These are phyloP conservation scores for Fraxinus baroniana DNA, from an alignment of 305 asterid genomes.

Conservation along the genomic window DNA sequence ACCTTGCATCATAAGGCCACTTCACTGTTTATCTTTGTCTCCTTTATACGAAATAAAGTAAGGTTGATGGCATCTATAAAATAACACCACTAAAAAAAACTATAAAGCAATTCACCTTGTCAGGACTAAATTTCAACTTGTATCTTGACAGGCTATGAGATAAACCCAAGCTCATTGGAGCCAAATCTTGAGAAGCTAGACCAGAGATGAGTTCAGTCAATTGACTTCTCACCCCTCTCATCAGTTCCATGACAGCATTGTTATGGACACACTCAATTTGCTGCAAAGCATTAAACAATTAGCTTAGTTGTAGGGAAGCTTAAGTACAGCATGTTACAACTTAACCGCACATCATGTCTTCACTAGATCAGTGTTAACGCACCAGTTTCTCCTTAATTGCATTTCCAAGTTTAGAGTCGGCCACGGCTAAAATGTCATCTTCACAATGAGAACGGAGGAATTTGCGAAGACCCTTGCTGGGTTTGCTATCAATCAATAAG, in stretches of 20 bases:
- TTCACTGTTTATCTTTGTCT: not conserved
- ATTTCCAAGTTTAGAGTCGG: conserved; percentile 92
- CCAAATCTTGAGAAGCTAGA: conserved; percentile 79
- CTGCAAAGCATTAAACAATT: conserved; percentile 23
- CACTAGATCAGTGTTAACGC: conserved; percentile 18
- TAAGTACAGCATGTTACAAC: not conserved
- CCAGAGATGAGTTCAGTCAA: conserved; percentile 79
- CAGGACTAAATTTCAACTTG: conserved; percentile 89
- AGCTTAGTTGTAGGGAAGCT: not conserved
- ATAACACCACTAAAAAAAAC: not conserved
- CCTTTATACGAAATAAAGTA: not conserved
- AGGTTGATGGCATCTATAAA: not conserved
- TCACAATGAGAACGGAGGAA: conserved; percentile 80
- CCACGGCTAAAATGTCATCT: conserved; percentile 71
- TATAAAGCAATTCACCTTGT: conserved; percentile 48
- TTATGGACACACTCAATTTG: conserved; percentile 85
- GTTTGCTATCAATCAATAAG: conserved; percentile 76
- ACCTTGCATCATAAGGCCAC: not conserved
- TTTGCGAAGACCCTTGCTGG: conserved; percentile 89
- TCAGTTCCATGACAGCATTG: conserved; percentile 84
- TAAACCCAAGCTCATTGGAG: conserved; percentile 92
- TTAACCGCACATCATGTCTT: not conserved
- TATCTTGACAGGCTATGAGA: conserved; percentile 86
- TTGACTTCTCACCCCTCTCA: conserved; percentile 95
- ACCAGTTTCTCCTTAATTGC: conserved; percentile 89